phyloP scores from a whole-genome alignment of 2,329 filamentous ascomycete species.

The Fusarium miscanthi region DNA sequence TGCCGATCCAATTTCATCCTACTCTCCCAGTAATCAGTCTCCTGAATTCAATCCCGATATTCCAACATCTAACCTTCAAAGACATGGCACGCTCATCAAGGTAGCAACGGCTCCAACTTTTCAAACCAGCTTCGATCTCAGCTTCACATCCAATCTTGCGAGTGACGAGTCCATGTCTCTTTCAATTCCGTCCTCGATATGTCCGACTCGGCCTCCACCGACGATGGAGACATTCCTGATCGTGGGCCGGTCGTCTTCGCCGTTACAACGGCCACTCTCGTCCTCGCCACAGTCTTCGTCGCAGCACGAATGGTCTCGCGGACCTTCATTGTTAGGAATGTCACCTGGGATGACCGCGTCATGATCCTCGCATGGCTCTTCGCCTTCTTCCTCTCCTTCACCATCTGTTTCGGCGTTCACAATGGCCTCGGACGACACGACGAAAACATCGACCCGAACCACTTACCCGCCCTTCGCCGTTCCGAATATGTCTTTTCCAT shows the following conservation, averaged over 20 bases:
- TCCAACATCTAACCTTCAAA: conserved; percentile 9
- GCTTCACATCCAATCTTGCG: conserved; percentile 26
- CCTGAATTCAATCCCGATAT: background rate
- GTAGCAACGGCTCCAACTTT: conserved; percentile 29
- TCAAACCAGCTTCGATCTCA: conserved; percentile 23
- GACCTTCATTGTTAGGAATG: conserved; percentile 75
- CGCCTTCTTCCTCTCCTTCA: conserved; percentile 73
- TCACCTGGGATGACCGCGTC: conserved; percentile 82
- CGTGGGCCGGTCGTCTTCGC: conserved; percentile 72
- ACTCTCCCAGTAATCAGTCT: background rate
- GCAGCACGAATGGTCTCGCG: conserved; percentile 78
- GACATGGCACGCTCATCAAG: conserved; percentile 38
- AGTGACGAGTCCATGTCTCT: conserved; percentile 41
- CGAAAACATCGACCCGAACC: conserved; percentile 62
- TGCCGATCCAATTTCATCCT: background rate
- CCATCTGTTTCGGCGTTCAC: conserved; percentile 71
- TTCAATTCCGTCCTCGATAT: conserved; percentile 38
- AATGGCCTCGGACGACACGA: conserved; percentile 78
- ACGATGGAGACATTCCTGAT: conserved; percentile 54
- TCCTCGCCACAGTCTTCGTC: conserved; percentile 79
- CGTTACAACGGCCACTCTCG: conserved; percentile 76
- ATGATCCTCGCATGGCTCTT: conserved; percentile 83
- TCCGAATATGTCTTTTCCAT: conserved; percentile 74
- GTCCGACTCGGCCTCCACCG: conserved; percentile 43
- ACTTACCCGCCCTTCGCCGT: conserved; percentile 64